These are phyloP conservation scores for Fusarium poae DNA, from an alignment of 2,329 filamentous ascomycete genomes.

Conservation along the genomic window DNA sequence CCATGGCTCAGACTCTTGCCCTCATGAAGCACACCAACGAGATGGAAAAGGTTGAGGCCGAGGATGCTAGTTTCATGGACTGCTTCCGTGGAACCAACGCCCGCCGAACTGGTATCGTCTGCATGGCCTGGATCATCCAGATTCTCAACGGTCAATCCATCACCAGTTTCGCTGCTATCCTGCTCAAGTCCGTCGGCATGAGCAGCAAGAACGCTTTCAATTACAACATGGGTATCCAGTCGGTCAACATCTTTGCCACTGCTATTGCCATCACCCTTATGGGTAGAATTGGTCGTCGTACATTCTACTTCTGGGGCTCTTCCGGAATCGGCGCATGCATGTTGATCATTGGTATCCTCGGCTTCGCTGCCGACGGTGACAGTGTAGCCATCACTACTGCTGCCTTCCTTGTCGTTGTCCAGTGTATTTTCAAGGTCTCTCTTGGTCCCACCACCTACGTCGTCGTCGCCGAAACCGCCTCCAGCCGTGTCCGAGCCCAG, in stretches of 20 bases:
- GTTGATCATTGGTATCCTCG: constrained; percentile 58
- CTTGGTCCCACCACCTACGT: constrained; percentile 79
- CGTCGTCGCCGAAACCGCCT: constrained; percentile 71
- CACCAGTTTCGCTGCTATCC: constrained; percentile 66
- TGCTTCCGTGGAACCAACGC: constrained; percentile 62
- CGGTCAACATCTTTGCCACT: constrained; percentile 59
- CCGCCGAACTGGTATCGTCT: constrained; percentile 54
- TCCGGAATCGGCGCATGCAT: constrained; percentile 56
- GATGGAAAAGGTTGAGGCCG: constrained; percentile 57
- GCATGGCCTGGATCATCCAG: constrained; percentile 55
- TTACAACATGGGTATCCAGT: constrained; percentile 63
- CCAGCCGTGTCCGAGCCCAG: constrained; percentile 61
- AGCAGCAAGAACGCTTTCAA: constrained; percentile 57
- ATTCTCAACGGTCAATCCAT: constrained; percentile 60
- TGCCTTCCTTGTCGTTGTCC: constrained; percentile 57
- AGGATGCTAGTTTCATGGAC: constrained; percentile 61
- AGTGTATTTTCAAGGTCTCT: constrained; percentile 65
- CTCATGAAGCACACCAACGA: constrained; percentile 60
- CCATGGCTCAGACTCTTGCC: constrained; percentile 56
- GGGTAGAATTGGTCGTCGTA: constrained; percentile 56
- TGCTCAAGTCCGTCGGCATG: constrained; percentile 65
- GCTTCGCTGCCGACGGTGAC: constrained; percentile 48
- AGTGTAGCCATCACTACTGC: constrained; percentile 48
- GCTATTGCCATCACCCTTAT: constrained; percentile 56
- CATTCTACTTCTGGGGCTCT: constrained; percentile 58